Percentiles rank a stretch among this genome's conserved stretches.
Conservation (phyloP, 2,329 filamentous ascomycete species). For the Aspergillus quadrilineatus region DNA sequence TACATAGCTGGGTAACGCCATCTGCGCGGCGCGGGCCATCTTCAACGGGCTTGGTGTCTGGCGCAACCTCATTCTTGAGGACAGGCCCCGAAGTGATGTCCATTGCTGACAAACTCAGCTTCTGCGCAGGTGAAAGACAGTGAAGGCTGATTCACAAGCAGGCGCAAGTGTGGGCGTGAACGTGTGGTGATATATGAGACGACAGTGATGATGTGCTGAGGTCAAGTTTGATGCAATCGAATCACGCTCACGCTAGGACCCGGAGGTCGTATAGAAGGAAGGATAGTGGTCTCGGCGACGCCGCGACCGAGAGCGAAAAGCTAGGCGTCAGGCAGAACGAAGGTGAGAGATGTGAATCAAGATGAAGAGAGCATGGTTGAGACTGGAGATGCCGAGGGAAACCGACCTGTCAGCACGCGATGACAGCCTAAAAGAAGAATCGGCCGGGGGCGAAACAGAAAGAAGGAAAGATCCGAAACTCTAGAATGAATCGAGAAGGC, state of each 20-base stretch:
- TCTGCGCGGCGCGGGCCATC: conserved; percentile 29
- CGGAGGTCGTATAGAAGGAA: not conserved
- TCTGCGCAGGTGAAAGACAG: not conserved
- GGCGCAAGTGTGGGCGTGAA: not conserved
- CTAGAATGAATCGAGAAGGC: not conserved
- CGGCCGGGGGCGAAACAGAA: not conserved
- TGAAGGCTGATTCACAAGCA: not conserved
- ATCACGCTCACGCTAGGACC: conserved; percentile 5
- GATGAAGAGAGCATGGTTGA: not conserved
- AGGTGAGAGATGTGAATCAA: not conserved
- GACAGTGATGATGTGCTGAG: conserved; percentile 30
- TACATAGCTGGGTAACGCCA: conserved; percentile 36
- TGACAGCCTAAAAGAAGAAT: not conserved
- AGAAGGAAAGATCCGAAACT: not conserved
- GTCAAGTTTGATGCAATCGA: conserved; percentile 33
- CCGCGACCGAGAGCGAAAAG: not conserved
- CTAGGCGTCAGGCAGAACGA: conserved; percentile 2
- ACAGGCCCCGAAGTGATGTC: conserved; percentile 15
- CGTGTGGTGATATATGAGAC: conserved; percentile 10
- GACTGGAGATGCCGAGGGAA: not conserved
- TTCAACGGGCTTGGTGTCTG: conserved; percentile 25
- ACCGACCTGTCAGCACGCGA: conserved; percentile 6
- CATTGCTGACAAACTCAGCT: not conserved
- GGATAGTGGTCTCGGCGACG: conserved; percentile 2
- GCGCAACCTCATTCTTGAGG: conserved; percentile 20